Percentiles rank a stretch among this genome's conserved stretches.
These are phyloP conservation scores for Aspergillus chevalieri DNA, from an alignment of 2,329 filamentous ascomycete species.

Conservation along the genomic window DNA sequence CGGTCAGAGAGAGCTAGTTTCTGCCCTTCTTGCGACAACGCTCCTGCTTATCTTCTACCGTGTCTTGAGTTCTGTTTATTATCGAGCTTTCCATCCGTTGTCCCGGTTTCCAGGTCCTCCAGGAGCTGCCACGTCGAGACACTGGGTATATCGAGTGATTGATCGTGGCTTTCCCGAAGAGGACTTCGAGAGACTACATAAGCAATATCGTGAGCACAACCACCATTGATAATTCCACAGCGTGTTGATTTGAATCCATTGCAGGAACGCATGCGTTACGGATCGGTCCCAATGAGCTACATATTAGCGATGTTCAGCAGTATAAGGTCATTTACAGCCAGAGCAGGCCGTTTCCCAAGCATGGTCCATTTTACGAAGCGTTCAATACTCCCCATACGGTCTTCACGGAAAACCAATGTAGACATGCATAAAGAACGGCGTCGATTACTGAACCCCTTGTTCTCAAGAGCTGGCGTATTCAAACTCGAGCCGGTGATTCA, in stretches of 20 bases:
- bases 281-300: constrained; percentile 7
- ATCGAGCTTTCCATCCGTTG: neutral
- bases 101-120: neutral
- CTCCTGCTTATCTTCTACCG: neutral
- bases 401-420: constrained; percentile 7
- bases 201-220: neutral
- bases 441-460: constrained; percentile 10
- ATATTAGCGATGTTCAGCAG: constrained; percentile 2
- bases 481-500: constrained; percentile 4
- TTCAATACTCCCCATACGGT: constrained; percentile 5
- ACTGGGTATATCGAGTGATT: neutral
- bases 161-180: neutral
- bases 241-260: neutral
- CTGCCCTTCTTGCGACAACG: too few relatives aligned
- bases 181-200: neutral
- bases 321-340: constrained; percentile 9
- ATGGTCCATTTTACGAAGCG: constrained; percentile 1
- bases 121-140: neutral
- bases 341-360: constrained; percentile 3
- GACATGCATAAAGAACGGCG: constrained; percentile 9
- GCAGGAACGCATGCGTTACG: constrained; percentile 1
- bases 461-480: constrained; percentile 11
- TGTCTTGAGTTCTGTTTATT: neutral
- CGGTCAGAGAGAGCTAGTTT: too few relatives aligned
- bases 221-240: neutral